Base-by-base conservation (phyloP, 352 stramenopile species). In the Phytophthora citricola region DNA sequence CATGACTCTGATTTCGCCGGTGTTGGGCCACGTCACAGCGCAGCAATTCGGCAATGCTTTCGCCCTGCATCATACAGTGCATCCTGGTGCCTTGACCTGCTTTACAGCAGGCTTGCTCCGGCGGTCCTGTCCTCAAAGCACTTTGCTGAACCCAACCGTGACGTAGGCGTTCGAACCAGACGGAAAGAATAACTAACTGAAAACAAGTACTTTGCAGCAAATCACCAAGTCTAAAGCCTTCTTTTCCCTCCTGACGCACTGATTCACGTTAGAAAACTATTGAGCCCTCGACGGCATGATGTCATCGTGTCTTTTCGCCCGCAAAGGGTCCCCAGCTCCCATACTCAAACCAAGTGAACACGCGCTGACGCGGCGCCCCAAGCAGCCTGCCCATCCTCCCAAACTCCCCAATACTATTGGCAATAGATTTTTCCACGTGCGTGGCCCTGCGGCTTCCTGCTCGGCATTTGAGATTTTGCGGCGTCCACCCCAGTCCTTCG, bases 401-500 rank as follows among this genome's bases (percentile, higher is more conserved):
- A 26, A 26, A 26, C 24, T 26, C 24, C 24, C 24, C 24, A 26
- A 26, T 26, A 26, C 24, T 26, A 26, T 26, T 26, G 24, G 24
- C 24, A 26, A 26, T 26, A 44, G 17, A 34, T 40, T 57, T 53
- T 26, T 26, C 15, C 48, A 65, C 49, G 43, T 71, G 63, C 44
- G 34, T 48, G 58, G 24, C 34, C 15, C 41, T 1, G 29, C 11
- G 5, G 5, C 14, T 2, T 15, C n/a, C 41, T 46, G 61, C n/a
- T 49, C 5, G 3, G 32, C 72, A 84, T 84, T 81, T 80, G 58
- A 59, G 62, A 57, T 72, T 84, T 81, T 73, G 76, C 73, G 49
- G 52, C 69, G 50, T 77, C 20, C n/a, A 10, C 46, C 63, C 36
- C 63, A 64, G 45, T 54, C 72, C 44, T 22, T n/a, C 46, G 29